phyloP scores from a whole-genome alignment of 1,139 yeast genomes.

The Candida dubliniensis region DNA sequence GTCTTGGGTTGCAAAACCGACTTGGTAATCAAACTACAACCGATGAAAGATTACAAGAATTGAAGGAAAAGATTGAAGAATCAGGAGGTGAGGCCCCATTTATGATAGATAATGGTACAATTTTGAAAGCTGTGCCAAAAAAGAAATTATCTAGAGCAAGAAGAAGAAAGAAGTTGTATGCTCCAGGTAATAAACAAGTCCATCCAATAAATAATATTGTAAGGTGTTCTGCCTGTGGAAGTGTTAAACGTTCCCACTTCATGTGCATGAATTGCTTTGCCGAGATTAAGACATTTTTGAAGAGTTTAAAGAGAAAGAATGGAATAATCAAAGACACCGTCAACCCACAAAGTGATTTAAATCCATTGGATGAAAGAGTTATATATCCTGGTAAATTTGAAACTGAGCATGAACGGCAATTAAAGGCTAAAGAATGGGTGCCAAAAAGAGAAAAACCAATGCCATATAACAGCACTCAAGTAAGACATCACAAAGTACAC shows the following conservation, averaged over 20 bases:
- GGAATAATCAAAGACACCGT: constrained; percentile 16
- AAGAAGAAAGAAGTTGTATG: constrained; percentile 78
- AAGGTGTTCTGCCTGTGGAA: constrained; percentile 95
- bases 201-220: constrained; percentile 74
- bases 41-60: constrained; percentile 32
- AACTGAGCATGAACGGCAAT: constrained; percentile 43
- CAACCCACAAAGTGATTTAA: constrained; percentile 50
- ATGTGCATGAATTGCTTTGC: constrained; percentile 91
- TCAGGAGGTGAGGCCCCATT: constrained; percentile 32
- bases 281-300: constrained; percentile 75
- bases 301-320: constrained; percentile 47
- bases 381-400: constrained; percentile 70
- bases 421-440: constrained; percentile 64
- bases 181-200: constrained; percentile 80
- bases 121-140: constrained; percentile 86
- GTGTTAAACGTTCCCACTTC: constrained; percentile 83
- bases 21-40: constrained; percentile 1
- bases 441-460: constrained; percentile 48
- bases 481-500: constrained; percentile 16
- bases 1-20: constrained; percentile 8
- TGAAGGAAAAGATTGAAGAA: constrained; percentile 30
- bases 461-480: constrained; percentile 19
- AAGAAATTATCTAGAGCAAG: constrained; percentile 86
- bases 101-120: constrained; percentile 56
- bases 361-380: constrained; percentile 61